phyloP scores from a whole-genome alignment of 768 basidiomycete species.

The Exidia glandulosa region DNA sequence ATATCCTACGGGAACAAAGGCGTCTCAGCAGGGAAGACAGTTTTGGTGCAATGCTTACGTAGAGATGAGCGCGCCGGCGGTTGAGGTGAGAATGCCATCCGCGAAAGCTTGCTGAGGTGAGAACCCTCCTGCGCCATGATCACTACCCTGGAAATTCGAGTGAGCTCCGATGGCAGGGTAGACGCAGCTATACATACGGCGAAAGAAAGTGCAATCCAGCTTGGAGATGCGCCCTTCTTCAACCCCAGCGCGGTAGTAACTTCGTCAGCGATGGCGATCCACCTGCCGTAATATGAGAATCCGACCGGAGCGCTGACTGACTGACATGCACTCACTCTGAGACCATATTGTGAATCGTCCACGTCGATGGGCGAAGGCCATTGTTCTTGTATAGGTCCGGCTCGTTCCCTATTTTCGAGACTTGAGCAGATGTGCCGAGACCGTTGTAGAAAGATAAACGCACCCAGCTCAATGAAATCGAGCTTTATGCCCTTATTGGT shows the following conservation, averaged over 20 bases:
- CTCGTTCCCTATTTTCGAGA: conserved; percentile 25
- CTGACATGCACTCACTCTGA: conserved; percentile 26
- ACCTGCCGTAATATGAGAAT: not conserved
- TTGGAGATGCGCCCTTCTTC: not conserved
- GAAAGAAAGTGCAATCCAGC: not conserved
- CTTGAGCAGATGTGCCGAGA: not conserved
- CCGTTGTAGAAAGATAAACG: not conserved
- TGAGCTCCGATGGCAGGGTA: not conserved
- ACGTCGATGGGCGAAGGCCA: conserved; percentile 27
- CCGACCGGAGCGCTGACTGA: not conserved
- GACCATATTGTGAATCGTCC: conserved; percentile 35
- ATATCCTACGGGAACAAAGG: conserved; percentile 27
- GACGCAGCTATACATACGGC: not conserved
- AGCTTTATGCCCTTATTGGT: conserved; percentile 32
- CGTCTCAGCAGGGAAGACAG: not conserved
- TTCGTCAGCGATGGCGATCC: not conserved
- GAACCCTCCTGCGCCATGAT: conserved; percentile 21
- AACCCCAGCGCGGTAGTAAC: not conserved
- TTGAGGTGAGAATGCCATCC: conserved; percentile 36
- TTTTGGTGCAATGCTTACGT: conserved; percentile 27
- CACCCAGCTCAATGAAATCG: conserved; percentile 36
- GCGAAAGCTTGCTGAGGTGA: conserved; percentile 51
- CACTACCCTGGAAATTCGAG: not conserved
- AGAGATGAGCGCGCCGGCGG: conserved; percentile 38
- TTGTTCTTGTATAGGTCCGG: conserved; percentile 43